Evolutionary conservation across 306 rosid genomes (phyloP).

Genomic region (Fragaria vesca): DNA sequence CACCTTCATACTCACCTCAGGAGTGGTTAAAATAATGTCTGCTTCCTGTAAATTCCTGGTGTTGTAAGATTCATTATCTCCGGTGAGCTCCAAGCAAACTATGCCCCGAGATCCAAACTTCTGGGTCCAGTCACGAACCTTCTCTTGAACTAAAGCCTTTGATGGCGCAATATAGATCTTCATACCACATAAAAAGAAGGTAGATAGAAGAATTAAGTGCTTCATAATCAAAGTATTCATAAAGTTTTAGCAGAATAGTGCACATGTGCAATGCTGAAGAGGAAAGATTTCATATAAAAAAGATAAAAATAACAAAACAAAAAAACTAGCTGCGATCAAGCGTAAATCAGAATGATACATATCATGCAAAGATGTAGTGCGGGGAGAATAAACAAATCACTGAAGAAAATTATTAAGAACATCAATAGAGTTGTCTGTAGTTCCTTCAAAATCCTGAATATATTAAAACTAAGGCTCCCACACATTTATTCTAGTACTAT

Average conservation of each 20-base stretch:
- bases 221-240: slow-evolving; percentile 10
- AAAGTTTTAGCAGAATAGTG: slow-evolving; percentile 31
- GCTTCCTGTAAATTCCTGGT: slow-evolving; percentile 72
- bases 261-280: slow-evolving; percentile 24
- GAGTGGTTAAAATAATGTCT: slow-evolving; percentile 91
- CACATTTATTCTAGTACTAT: not conserved
- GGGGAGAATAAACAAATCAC: slow-evolving; percentile 10
- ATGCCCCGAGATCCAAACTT: slow-evolving; percentile 75
- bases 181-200: slow-evolving; percentile 40
- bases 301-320: not conserved
- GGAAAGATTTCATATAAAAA: slow-evolving; percentile 16
- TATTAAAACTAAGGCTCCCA: not conserved
- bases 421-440: not conserved
- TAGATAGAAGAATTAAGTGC: slow-evolving; percentile 20
- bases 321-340: not conserved
- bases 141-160: slow-evolving; percentile 96
- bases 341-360: not conserved
- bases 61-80: slow-evolving; percentile 82
- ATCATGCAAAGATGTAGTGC: not conserved
- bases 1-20: slow-evolving; percentile 61
- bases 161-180: slow-evolving; percentile 93
- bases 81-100: slow-evolving; percentile 84
- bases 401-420: not conserved
- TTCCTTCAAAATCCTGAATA: not conserved
- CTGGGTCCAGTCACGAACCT: slow-evolving; percentile 88